phyloP scores from a whole-genome alignment of 192 early-diverging fungal species.

The Coemansia sp. region DNA sequence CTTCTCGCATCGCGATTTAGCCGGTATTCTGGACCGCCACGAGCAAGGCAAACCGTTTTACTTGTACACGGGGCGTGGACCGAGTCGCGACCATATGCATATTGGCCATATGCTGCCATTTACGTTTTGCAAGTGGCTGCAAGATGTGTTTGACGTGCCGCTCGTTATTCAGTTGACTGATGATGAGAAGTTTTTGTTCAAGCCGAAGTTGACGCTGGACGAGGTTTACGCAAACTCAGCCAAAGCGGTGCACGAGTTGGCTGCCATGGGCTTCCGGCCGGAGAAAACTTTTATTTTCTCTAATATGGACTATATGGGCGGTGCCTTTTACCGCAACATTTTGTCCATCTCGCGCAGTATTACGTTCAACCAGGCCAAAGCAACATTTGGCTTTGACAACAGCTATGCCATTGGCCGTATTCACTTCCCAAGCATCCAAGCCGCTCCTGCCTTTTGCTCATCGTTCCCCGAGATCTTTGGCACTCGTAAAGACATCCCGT shows the following conservation, averaged over 20 bases:
- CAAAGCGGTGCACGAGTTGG: conserved; percentile 90
- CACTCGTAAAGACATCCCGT: conserved; percentile 82
- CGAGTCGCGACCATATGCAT: conserved; percentile 89
- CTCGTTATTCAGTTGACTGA: conserved; percentile 97
- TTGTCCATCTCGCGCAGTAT: conserved; percentile 85
- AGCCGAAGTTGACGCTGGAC: conserved; percentile 80
- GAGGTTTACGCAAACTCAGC: conserved; percentile 70
- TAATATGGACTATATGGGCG: conserved; percentile 85
- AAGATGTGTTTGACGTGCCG: conserved; percentile 94
- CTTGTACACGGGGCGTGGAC: conserved; percentile 97
- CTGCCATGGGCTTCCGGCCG: conserved; percentile 91
- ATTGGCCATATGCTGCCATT: conserved; percentile 97
- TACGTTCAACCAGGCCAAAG: conserved; percentile 76
- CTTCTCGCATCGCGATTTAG: conserved; percentile 93
- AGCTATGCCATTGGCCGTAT: conserved; percentile 87
- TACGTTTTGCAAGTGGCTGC: conserved; percentile 95
- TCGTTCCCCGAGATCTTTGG: conserved; percentile 97
- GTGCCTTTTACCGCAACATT: conserved; percentile 93
- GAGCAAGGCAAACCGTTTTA: conserved; percentile 98
- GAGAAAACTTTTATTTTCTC: conserved; percentile 98
- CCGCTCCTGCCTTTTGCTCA: conserved; percentile 93
- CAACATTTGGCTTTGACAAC: conserved; percentile 90
- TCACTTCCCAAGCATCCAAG: conserved; percentile 94
- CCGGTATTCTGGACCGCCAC: conserved; percentile 79
- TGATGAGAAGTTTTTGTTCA: conserved; percentile 99